Evolutionary conservation across 257 asterid species (phyloP).

Genomic region (Solanum paucissectum): DNA sequence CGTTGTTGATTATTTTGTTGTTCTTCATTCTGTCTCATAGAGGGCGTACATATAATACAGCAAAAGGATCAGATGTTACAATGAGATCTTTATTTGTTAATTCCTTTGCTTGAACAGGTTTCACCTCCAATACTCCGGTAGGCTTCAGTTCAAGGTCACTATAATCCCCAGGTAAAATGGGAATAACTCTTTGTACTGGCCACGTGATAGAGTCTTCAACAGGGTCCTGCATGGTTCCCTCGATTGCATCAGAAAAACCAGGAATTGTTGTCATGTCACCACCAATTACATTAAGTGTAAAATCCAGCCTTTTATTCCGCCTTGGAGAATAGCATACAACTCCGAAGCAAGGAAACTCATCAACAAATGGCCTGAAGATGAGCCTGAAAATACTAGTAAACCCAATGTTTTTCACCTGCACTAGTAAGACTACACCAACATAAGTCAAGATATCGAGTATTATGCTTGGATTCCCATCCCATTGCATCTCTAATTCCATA

Average conservation of each 20-base stretch:
- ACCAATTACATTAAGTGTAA: conserved; percentile 75
- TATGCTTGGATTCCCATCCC: conserved; percentile 96
- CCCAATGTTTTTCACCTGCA: too few relatives aligned
- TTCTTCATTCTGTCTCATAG: conserved; percentile 39
- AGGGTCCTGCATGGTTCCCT: conserved; percentile 25
- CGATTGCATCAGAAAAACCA: conserved; percentile 70
- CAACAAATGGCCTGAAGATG: conserved; percentile 59
- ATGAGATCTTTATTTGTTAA: too few relatives aligned
- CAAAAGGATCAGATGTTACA: too few relatives aligned
- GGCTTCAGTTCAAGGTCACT: conserved; percentile 57
- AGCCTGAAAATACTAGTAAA: too few relatives aligned
- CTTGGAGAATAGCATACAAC: conserved; percentile 71
- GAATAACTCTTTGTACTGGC: conserved; percentile 28
- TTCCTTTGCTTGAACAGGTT: too few relatives aligned
- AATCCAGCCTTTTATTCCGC: conserved; percentile 71
- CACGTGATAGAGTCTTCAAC: conserved; percentile 28
- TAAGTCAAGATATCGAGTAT: conserved; percentile 69
- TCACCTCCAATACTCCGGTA: conserved; percentile 16
- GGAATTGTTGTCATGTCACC: conserved; percentile 19
- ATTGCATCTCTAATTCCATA: conserved; percentile 89
- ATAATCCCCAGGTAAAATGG: conserved; percentile 32
- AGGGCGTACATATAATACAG: too few relatives aligned
- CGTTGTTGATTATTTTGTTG: conserved; percentile 40
- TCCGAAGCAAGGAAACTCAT: conserved; percentile 87
- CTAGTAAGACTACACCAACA: not conserved